Evolutionary conservation across 1,139 yeast genomes (phyloP).

Genomic region (Pneumocystis sp.): DNA sequence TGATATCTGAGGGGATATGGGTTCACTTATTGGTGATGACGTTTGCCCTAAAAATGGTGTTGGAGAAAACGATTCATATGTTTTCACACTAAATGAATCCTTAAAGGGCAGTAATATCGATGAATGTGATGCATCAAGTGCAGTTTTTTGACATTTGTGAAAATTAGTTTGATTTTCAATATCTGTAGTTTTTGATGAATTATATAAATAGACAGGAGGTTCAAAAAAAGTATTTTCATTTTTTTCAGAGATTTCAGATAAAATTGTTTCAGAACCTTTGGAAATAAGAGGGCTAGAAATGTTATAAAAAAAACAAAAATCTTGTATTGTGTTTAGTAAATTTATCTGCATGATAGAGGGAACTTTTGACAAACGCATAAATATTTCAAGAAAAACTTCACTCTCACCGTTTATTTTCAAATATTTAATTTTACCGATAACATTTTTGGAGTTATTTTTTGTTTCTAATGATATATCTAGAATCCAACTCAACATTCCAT

Average conservation of each 20-base stretch:
- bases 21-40: not conserved
- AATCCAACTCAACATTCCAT: not conserved
- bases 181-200: not conserved
- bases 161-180: not conserved
- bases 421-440: not conserved
- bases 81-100: not conserved
- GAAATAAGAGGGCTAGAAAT: not conserved
- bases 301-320: not conserved
- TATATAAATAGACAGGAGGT: not conserved
- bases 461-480: not conserved
- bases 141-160: not conserved
- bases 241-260: not conserved
- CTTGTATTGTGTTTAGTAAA: not conserved
- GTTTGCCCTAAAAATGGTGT: not conserved
- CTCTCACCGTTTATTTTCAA: not conserved
- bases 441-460: not conserved
- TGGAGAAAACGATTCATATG: not conserved
- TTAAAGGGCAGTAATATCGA: not conserved
- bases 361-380: not conserved
- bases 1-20: not conserved
- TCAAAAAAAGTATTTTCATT: not conserved
- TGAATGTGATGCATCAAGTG: not conserved
- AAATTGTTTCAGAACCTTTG: not conserved
- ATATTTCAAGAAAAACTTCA: not conserved
- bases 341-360: not conserved